phyloP scores from a whole-genome alignment of 495 filamentous ascomycete genomes.

The Sordaria brevicollis region DNA sequence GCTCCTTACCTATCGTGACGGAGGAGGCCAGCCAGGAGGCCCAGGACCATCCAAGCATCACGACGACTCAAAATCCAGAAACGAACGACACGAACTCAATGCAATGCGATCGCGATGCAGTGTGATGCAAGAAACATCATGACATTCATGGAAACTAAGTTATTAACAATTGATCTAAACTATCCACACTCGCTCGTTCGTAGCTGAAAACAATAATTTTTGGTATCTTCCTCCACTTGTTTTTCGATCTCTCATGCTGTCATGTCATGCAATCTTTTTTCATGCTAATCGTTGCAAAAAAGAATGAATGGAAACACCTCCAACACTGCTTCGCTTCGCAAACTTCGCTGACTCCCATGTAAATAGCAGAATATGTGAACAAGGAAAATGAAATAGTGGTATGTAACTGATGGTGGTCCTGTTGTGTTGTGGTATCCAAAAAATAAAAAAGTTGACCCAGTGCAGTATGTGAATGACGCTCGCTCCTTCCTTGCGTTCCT shows the following conservation, averaged over 20 bases:
- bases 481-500: not conserved
- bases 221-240: not conserved
- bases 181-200: too few relatives aligned
- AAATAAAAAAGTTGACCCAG: too few relatives aligned
- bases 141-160: too few relatives aligned
- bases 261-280: not conserved
- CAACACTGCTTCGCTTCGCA: not conserved
- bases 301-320: not conserved
- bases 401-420: too few relatives aligned
- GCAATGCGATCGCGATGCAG: too few relatives aligned
- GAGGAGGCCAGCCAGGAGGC: too few relatives aligned
- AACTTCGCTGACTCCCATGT: not conserved
- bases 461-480: not conserved
- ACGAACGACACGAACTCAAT: too few relatives aligned
- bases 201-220: not conserved
- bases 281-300: not conserved
- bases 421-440: not conserved
- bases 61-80: too few relatives aligned
- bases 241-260: not conserved
- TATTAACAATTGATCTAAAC: not conserved
- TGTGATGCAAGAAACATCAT: too few relatives aligned
- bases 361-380: not conserved
- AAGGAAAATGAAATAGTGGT: not conserved
- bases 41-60: too few relatives aligned
- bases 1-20: too few relatives aligned